Evolutionary conservation across 106 monocot species (phyloP).

Genomic region (Apostasia ramifera): DNA sequence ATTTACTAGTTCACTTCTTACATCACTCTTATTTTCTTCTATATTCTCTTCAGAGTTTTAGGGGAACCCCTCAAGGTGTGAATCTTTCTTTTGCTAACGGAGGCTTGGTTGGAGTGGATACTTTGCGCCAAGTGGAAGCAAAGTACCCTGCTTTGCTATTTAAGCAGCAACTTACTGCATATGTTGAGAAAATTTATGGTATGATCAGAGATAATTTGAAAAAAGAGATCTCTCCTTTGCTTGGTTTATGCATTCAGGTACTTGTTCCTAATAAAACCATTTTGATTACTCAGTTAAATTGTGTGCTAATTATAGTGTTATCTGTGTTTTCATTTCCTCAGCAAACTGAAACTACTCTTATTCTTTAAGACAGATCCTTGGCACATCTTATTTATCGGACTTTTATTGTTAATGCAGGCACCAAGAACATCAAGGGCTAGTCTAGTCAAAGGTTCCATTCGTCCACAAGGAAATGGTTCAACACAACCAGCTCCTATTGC

Average conservation of each 20-base stretch:
- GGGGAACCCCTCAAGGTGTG: conserved; percentile 83
- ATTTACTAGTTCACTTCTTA: background rate
- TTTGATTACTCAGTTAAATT: background rate
- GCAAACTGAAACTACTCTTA: too few relatives aligned
- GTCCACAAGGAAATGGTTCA: conserved; percentile 63
- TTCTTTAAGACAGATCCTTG: too few relatives aligned
- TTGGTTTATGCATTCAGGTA: conserved; percentile 97
- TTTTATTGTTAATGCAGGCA: conserved; percentile 32
- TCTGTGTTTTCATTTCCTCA: too few relatives aligned
- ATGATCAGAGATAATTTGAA: conserved; percentile 99
- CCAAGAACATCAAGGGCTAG: conserved; percentile 92
- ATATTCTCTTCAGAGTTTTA: conserved; percentile 63
- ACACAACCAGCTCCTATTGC: conserved; percentile 79
- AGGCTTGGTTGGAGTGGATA: conserved; percentile 49
- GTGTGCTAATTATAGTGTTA: too few relatives aligned
- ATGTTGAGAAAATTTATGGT: conserved; percentile 99
- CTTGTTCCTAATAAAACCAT: background rate
- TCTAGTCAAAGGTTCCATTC: conserved; percentile 70
- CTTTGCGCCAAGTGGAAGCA: conserved; percentile 86
- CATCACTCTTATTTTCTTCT: conserved; percentile 6
- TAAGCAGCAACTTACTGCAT: conserved; percentile 97
- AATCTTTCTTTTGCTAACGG: conserved; percentile 81
- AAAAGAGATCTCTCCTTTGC: conserved; percentile 95
- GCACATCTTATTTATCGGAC: background rate
- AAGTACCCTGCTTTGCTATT: conserved; percentile 97